These are phyloP conservation scores for Plasmodium gallinaceum DNA, from an alignment of 169 alveolate species.

Conservation along the genomic window DNA sequence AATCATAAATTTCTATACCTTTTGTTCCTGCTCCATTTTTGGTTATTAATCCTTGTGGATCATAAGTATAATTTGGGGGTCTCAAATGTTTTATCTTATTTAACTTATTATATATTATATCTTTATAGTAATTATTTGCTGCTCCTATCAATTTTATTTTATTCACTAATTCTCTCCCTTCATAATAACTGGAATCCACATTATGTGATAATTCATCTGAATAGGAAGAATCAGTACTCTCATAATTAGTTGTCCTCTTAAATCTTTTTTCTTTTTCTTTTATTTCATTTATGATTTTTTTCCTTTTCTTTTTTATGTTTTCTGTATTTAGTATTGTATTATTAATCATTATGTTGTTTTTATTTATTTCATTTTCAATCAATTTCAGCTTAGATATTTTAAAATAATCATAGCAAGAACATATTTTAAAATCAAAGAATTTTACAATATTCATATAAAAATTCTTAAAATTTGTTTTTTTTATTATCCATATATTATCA, in stretches of 20 bases:
- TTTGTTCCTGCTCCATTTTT: slow-evolving; percentile 87
- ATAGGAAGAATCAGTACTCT: slow-evolving; percentile 43
- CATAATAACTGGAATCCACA: slow-evolving; percentile 72
- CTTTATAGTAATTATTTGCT: slow-evolving; percentile 67
- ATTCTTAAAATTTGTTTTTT: slow-evolving; percentile 33
- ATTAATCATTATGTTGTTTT: neutral
- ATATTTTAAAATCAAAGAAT: slow-evolving; percentile 29
- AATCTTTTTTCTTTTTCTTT: slow-evolving; percentile 4
- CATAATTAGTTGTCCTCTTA: slow-evolving; percentile 4
- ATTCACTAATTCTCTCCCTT: slow-evolving; percentile 67
- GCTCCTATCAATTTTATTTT: slow-evolving; percentile 65
- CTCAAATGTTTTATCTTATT: slow-evolving; percentile 43
- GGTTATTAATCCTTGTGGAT: slow-evolving; percentile 82
- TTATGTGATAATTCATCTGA: slow-evolving; percentile 58
- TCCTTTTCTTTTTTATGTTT: slow-evolving; percentile 28
- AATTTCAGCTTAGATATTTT: slow-evolving; percentile 29
- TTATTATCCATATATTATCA: slow-evolving; percentile 47
- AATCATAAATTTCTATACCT: slow-evolving; percentile 85
- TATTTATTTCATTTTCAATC: slow-evolving; percentile 8
- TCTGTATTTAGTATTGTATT: neutral
- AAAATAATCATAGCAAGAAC: slow-evolving; percentile 55
- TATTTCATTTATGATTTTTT: slow-evolving; percentile 9
- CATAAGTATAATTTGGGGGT: slow-evolving; percentile 85
- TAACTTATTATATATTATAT: slow-evolving; percentile 44
- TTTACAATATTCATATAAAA: slow-evolving; percentile 44